Base-by-base conservation (phyloP, 257 asterid genomes). In the Osmanthus fragrans region DNA sequence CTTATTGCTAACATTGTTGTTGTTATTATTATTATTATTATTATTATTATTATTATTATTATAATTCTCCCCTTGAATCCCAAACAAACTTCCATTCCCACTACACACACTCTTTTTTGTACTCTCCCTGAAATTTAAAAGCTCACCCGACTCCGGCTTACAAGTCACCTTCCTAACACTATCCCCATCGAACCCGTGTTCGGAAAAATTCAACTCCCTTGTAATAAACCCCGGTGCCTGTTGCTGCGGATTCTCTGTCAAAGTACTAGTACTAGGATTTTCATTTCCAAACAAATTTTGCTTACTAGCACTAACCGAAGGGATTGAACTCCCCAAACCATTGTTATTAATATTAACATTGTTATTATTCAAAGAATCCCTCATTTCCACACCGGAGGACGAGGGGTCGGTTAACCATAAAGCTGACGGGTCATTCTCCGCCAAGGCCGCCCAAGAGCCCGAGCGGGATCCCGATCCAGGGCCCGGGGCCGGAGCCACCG, bases 381-480 rank as follows among this genome's bases (percentile, higher is more conserved):
- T 87, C 73, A 82, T 68, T 65, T 77, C 90, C 21, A 63, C 84
- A n/a, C 30, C 71, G 12, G 90, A 29, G 27, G 92, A 80, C 8
- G 89, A 18, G 0, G 94, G 96, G 16, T 93, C 94, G 11, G 89
- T 86, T 9, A 92, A 81, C 96, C 94, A 94, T 33, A 90, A 77
- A 4, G 90, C 83, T 0, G 97, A 84, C 2, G 97, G 95, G 39
- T 89, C 96, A 32, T 36, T 83, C 8, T 90, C 98, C 12, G 87
- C 51, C 64, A 79, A 78, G 21, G 85, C 58, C 33, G 71, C 74
- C 90, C 97, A 91, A 1, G 89, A 82, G 25, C 89, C 90, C 47
- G 93, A 84, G 10, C 85, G 89, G 36, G 85, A 71, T 16, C 85
- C 88, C 29, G 36, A 25, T 3, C 69, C 69, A 10, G 36, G 69